Base-by-base conservation (phyloP, 108 stramenopile genomes). In the Skeletonema marinoi region DNA sequence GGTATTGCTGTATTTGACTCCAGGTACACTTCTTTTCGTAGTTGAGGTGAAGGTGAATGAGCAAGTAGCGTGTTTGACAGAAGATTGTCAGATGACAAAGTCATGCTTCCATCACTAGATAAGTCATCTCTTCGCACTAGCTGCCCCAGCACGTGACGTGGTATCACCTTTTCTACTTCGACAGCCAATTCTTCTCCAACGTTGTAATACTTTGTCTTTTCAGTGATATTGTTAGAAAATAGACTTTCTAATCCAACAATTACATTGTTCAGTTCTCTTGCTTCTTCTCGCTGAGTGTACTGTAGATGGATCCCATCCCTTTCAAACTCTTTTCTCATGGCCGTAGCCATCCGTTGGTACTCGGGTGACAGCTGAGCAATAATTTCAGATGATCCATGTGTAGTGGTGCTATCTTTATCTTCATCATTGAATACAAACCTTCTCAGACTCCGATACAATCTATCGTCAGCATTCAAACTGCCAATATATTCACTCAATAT, bases 271-370 rank as follows among this genome's bases (percentile, higher is more conserved):
- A 94, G 32, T 60, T 81, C 77, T 60, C 88, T 73, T 12, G 97
- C 96, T 12, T 92, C 71, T 33, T 85, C 84, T 30, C 97, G 85
- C 65, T 95, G 65, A 30, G 79, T 70, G 35, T 87, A 87, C 5
- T 89, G 68, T 21, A 98, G 75, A 78, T 97, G 97, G 32, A 97
- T 97, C 29, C 97, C 97, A 72, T 96, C 96, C 19, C 94, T 66
- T 87, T 98, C 98, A 75, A 97, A 98, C 74, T 98, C 98, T 44
- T 56, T 54, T 64, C 89, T 80, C 76, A 96, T 79, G 51, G 93
- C 66, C 4, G 46, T 39, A 31, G 88, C 86, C 89, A 96, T 93
- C 10, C 93, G 80, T 30, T 75, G 84, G 71, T 96, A 89, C 77
- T 93, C 96, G 32, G 86, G 86, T 6, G 91, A 65, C 35, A 96